phyloP scores from a whole-genome alignment of 345 rosid genomes.

The Gossypium ekmanianum region DNA sequence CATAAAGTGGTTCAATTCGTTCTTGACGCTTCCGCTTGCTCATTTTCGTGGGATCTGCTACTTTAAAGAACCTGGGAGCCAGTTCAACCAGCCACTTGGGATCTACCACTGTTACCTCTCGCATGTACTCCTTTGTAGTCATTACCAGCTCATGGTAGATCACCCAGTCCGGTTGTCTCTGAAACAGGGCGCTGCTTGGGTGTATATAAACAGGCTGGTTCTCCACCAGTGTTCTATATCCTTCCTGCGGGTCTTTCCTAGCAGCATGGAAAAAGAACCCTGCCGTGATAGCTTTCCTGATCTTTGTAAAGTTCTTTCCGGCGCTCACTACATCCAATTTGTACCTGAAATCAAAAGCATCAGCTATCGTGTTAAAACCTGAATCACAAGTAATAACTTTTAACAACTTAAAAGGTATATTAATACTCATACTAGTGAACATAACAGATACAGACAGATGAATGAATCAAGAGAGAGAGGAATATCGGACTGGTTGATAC shows the following conservation, averaged over 20 bases:
- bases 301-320: conserved; percentile 68
- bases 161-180: conserved; percentile 94
- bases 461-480: neutral
- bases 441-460: neutral
- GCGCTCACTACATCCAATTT: conserved; percentile 77
- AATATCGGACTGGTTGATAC: neutral
- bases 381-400: neutral
- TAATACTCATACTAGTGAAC: neutral
- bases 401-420: neutral
- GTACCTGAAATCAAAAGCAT: conserved; percentile 42
- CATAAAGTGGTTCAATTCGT: conserved; percentile 81
- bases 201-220: conserved; percentile 86
- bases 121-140: conserved; percentile 93
- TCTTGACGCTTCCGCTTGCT: conserved; percentile 91
- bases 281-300: conserved; percentile 80
- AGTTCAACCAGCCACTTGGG: conserved; percentile 92
- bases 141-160: conserved; percentile 88
- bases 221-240: conserved; percentile 76
- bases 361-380: neutral
- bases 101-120: conserved; percentile 72
- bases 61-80: conserved; percentile 91
- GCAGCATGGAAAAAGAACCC: conserved; percentile 90
- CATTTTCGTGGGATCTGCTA: conserved; percentile 76
- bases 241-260: conserved; percentile 87
- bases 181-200: conserved; percentile 87